Percentiles rank a stretch among this genome's conserved stretches.
Evolutionary conservation across 768 basidiomycete genomes (phyloP).

Genomic region (Rhizopogon sp.): DNA sequence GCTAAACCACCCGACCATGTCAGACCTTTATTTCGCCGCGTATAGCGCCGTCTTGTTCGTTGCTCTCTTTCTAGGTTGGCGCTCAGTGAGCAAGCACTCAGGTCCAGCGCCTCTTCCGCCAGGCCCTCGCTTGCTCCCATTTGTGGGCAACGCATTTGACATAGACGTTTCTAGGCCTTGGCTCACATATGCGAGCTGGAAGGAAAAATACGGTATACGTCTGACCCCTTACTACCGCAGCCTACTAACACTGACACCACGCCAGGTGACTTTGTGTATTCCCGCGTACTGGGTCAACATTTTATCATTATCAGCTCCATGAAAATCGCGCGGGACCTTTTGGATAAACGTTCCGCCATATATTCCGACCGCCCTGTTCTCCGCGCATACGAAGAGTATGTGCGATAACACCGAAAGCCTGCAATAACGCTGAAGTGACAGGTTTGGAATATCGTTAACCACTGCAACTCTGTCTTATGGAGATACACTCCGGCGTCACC

Average conservation of each 20-base stretch:
- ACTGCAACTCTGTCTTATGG: conserved; percentile 15
- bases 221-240: background rate
- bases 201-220: conserved; percentile 5
- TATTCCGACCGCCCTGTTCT: conserved; percentile 10
- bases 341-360: conserved; percentile 12
- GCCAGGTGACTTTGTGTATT: conserved; percentile 9
- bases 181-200: conserved; percentile 12
- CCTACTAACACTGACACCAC: background rate
- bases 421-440: background rate
- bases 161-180: conserved; percentile 4
- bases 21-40: background rate
- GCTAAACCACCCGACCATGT: background rate
- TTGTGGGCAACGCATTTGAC: conserved; percentile 9
- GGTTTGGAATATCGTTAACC: conserved; percentile 14
- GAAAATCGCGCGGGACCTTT: conserved; percentile 6
- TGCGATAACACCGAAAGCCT: background rate
- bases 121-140: conserved; percentile 8
- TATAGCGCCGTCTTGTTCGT: background rate
- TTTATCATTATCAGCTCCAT: conserved; percentile 10
- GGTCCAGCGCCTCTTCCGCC: conserved; percentile 5
- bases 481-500: conserved; percentile 13
- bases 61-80: background rate
- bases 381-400: conserved; percentile 8
- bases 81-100: background rate
- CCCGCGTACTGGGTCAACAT: conserved; percentile 6